Base-by-base conservation (phyloP, 768 basidiomycete species). In the Leccinum arenicola region DNA sequence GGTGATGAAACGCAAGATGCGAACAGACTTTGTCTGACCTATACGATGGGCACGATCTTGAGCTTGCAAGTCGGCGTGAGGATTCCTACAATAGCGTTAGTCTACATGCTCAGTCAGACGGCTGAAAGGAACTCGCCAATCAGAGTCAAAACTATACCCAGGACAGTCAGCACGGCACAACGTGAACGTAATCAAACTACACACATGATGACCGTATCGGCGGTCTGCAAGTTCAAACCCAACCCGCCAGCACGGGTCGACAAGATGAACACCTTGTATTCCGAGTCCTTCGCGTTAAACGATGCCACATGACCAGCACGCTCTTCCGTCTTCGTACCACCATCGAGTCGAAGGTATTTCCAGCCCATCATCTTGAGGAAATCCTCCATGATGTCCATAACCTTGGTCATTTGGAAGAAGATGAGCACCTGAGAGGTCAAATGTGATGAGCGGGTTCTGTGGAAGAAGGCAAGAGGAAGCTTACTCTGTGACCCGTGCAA, bases 1-100 rank as follows among this genome's bases (percentile, higher is more conserved):
- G 4, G 96, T 97, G 71, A 99, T 95, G 74, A 99, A 92, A 61
- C 96, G 87, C 63, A 98, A 80, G 63, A 99, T 98, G 33, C 95
- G 87, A 19, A 99, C 97, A 49, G 95, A 91, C 75, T 95, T 96
- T 59, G 97, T 99, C 72, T 99, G 97, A 59, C 97, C 97, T 68
- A 99, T 99, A 83, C 97, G 95, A 82, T 99, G 96, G 11, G 93
- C 93, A 81, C 95, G 93, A 85, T 99, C 96, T 74, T 99, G 97
- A 12, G 97, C 97, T 75, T 99, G 97, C 61, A 98, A 78, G 87
- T 99, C 96, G 53, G 97, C 96, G 67, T 98, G 96, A 50, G 96
- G 96, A 78, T 98, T 99, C 95, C 88, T 88, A 64, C 7, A 49
- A 25, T 50, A n/a, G 29, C 25, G 31, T 64, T 52, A 65, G 49